Conservation (phyloP, 1,139 yeast species). For the Candida labiduridarum region DNA sequence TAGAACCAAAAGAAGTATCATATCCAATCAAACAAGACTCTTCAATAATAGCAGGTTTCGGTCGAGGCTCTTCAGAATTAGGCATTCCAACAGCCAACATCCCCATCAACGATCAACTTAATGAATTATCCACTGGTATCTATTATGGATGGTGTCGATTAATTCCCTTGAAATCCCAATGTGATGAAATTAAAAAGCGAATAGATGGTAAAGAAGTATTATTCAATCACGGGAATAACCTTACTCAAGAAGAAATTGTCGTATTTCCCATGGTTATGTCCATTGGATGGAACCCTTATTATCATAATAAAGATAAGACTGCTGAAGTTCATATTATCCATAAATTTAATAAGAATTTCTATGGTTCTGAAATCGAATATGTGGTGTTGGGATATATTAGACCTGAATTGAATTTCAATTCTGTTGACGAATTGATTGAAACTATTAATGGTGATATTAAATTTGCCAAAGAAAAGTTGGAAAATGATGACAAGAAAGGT, state of each 20-base stretch:
- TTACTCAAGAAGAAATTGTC: slow-evolving; percentile 42
- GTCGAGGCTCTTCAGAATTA: slow-evolving; percentile 89
- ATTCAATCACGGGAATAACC: slow-evolving; percentile 62
- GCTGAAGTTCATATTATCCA: slow-evolving; percentile 89
- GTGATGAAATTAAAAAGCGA: slow-evolving; percentile 18
- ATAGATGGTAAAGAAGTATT: slow-evolving; percentile 49
- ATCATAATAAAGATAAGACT: slow-evolving; percentile 72
- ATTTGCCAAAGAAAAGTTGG: slow-evolving; percentile 58
- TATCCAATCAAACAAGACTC: slow-evolving; percentile 66
- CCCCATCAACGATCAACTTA: slow-evolving; percentile 56
- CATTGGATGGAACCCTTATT: slow-evolving; percentile 95
- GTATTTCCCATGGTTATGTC: slow-evolving; percentile 90
- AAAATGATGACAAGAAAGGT: slow-evolving; percentile 15
- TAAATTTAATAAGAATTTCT: slow-evolving; percentile 66
- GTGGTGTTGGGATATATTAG: slow-evolving; percentile 85
- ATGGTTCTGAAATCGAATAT: slow-evolving; percentile 76
- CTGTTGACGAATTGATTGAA: slow-evolving; percentile 80
- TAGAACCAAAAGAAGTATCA: slow-evolving; percentile 24
- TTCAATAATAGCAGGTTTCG: slow-evolving; percentile 82
- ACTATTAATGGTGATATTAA: slow-evolving; percentile 83
- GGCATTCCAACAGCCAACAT: slow-evolving; percentile 97
- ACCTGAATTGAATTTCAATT: slow-evolving; percentile 86
- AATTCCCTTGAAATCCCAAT: slow-evolving; percentile 18
- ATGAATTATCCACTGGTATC: slow-evolving; percentile 72
- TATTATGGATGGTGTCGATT: slow-evolving; percentile 83